A percentile compares a stretch with the other conserved stretches of the same genome.
Conservation (phyloP, 2,329 filamentous ascomycete genomes). For the Pyricularia pennisetigena region DNA sequence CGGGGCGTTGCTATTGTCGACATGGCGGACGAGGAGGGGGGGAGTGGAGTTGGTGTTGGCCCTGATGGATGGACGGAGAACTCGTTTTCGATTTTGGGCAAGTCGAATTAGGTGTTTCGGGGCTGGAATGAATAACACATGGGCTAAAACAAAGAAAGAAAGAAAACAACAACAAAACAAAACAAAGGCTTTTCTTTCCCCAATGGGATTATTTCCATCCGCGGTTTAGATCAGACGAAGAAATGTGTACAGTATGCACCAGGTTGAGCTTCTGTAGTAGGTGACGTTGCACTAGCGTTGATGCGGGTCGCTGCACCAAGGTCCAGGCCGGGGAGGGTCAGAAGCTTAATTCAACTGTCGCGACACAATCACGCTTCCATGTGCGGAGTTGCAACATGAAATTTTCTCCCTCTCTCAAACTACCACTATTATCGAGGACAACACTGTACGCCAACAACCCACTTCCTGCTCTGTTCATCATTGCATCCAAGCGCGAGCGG, state of each 20-base stretch:
- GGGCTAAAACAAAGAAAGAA: background rate
- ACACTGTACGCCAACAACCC: background rate
- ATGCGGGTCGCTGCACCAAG: background rate
- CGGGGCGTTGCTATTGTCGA: slow-evolving; percentile 56
- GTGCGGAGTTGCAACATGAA: background rate
- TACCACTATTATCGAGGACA: background rate
- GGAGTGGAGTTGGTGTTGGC: background rate
- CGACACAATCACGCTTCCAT: background rate
- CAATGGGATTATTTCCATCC: too few species aligned
- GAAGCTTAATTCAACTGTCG: background rate
- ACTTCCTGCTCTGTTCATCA: background rate
- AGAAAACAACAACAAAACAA: too few species aligned
- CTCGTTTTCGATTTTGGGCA: background rate
- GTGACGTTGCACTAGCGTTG: background rate
- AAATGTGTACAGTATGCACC: background rate
- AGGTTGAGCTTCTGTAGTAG: background rate
- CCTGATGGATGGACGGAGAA: background rate
- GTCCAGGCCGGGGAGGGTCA: background rate
- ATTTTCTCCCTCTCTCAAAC: background rate
- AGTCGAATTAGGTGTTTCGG: background rate
- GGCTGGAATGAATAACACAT: background rate
- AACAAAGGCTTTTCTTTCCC: too few species aligned
- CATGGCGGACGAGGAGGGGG: slow-evolving; percentile 29
- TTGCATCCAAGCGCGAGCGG: background rate
- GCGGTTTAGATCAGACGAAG: background rate